phyloP scores from a whole-genome alignment of 495 filamentous ascomycete species.

The Penicillium alfredii region DNA sequence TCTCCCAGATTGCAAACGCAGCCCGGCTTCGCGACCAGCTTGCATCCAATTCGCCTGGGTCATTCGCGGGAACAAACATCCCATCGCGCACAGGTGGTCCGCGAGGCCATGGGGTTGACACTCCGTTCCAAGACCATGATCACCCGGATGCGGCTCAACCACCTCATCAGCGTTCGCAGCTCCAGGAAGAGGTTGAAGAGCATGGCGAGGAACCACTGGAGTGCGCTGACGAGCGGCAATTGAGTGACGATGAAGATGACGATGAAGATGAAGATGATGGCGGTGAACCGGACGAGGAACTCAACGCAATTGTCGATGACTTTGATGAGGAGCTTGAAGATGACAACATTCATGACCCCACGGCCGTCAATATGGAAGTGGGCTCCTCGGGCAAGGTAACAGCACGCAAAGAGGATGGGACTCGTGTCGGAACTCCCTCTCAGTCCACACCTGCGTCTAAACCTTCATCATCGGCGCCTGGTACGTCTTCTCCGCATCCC shows the following conservation, averaged over 20 bases:
- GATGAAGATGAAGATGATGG: constrained; percentile 65
- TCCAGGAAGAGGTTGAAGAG: constrained; percentile 51
- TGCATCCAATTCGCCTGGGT: constrained; percentile 21
- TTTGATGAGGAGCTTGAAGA: constrained; percentile 85
- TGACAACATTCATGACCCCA: constrained; percentile 64
- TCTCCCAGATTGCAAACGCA: constrained; percentile 75
- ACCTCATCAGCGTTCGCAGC: constrained; percentile 45
- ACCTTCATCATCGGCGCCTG: constrained; percentile 39
- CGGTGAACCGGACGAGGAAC: constrained; percentile 45
- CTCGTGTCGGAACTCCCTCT: constrained; percentile 78
- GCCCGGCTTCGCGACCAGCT: constrained; percentile 47
- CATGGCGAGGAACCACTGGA: constrained; percentile 63
- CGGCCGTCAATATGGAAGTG: constrained; percentile 89
- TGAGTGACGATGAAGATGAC: constrained; percentile 72
- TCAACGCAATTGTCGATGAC: constrained; percentile 86
- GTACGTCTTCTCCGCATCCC: constrained; percentile 24
- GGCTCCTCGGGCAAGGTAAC: constrained; percentile 87
- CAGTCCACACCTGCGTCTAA: constrained; percentile 50
- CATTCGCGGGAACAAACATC: constrained; percentile 19
- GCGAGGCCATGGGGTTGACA: constrained; percentile 25
- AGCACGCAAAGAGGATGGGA: constrained; percentile 95
- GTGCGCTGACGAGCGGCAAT: constrained; percentile 87
- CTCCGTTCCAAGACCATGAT: constrained; percentile 19
- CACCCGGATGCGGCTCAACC: constrained; percentile 39
- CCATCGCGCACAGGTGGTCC: constrained; percentile 24